Base-by-base conservation (phyloP, 2,329 filamentous ascomycete genomes). In the Aureobasidium lini region DNA sequence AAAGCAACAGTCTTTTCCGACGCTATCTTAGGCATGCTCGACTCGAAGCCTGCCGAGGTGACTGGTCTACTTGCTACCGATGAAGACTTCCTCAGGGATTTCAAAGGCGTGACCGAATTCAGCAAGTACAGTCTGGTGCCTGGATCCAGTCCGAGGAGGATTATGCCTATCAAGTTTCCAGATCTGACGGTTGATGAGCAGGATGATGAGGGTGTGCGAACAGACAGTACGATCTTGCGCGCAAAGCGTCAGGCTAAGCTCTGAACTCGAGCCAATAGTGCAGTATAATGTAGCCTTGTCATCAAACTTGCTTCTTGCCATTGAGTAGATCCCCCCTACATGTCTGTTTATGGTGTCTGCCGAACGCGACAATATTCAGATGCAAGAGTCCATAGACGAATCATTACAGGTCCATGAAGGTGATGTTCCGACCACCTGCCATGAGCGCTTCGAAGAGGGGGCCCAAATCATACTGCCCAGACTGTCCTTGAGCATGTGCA, bases 41-140 rank as follows among this genome's bases (percentile, higher is more conserved):
- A 74, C 9, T 80, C 86, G 0, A 83, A 86, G 0, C 73, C 83
- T 0, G 63, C 75, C 0, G 71, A 72, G 4, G 85, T 94, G 23
- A 95, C 90, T 68, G 90, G 90, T 0, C 73, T 83, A 44, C 75
- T 93, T 5, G 79, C 86, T 61, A 80, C 91, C 1, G 90, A 95
- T 66, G 90, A 95, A 69, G 90, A 95, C 68, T 94, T 91, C 64
- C 76, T 95, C 32, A 78, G 87, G 16, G 76, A 81, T 6, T 78
- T 85, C 61, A 77, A 74, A 18, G 84, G 85, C 1, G 77, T 91
- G 3, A 78, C 73, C 0, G 88, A 95, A 69, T 94, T 95, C 66
- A 79, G 79, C 0, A 81, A 84, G 66, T 95, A 95, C 69, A 82
- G 79, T 36, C 71, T 93, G n/a, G 77, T 92, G 0, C 75, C 81